Evolutionary conservation across 257 asterid species (phyloP), one percentile per base, ranked within the genome.

Genomic region (Craterostigma plantagineum): DNA sequence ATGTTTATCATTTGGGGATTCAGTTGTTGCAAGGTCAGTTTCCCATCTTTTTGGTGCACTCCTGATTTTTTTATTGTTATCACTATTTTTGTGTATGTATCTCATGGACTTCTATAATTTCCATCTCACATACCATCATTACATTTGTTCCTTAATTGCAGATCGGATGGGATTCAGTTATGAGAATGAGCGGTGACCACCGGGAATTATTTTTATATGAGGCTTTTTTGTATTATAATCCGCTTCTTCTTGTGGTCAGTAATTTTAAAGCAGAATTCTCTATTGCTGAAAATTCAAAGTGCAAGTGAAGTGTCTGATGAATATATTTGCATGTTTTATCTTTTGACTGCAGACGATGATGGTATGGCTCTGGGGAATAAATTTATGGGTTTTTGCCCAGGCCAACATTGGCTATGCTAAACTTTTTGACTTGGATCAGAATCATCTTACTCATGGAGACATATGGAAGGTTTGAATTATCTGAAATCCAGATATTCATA

Each of bases 91-190:
- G 58, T 48, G 42, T 11, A 34, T 34, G 7, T 34, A 11, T n/a
- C n/a, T n/a, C n/a, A n/a, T 34, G 37, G 11, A 6, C 11, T 7
- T 7, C 37, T 6, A 7, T 34, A 34, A 34, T 34, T 11, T 6
- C 11, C 7, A 34, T 34, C 37, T 7, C 7, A 34, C 57, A 27
- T 7, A 13, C 54, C 53, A 30, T 58, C 23, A 63, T 45, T 53
- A 35, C 55, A 16, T 50, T 23, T 45, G 42, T 41, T 51, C 45
- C 65, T 60, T 58, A n/a, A n/a, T n/a, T n/a, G 63, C 82, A 90
- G 99, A 65, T 90, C 45, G 87, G 94, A 67, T 80, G 96, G 99
- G 92, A 83, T 65, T 80, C 99, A 37, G 99, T 90, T 53, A 80
- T 84, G 96, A 73, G 96, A 77, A 90, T 90, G 99, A 77, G 94